Evolutionary conservation across 306 rosid species (phyloP).

Genomic region (Dryas alaskensis): DNA sequence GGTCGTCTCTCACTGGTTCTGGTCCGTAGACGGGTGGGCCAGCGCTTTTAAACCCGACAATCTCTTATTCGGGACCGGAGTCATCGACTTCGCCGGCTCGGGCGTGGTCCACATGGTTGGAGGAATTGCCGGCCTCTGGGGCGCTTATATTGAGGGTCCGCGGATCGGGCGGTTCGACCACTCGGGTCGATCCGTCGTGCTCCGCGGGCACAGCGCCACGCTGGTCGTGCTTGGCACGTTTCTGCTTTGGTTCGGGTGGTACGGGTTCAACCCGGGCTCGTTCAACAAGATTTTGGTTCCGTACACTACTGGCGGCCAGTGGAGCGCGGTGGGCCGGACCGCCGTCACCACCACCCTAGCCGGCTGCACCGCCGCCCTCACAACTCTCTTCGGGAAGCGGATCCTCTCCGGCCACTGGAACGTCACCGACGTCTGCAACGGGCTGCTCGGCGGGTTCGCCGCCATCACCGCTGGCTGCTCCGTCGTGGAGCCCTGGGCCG

Average conservation of each 20-base stretch:
- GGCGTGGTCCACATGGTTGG: slow-evolving; percentile 95
- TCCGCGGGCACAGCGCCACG: slow-evolving; percentile 76
- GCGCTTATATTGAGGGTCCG: slow-evolving; percentile 78
- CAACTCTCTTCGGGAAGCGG: slow-evolving; percentile 78
- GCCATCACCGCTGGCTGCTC: slow-evolving; percentile 85
- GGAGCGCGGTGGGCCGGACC: slow-evolving; percentile 88
- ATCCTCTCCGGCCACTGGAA: slow-evolving; percentile 90
- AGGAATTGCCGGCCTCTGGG: slow-evolving; percentile 88
- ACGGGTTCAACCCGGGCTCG: slow-evolving; percentile 93
- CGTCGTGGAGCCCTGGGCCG: slow-evolving; percentile 95
- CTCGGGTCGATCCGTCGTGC: slow-evolving; percentile 38
- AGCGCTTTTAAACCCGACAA: slow-evolving; percentile 25
- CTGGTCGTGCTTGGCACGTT: slow-evolving; percentile 75
- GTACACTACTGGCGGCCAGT: slow-evolving; percentile 60
- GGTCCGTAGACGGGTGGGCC: slow-evolving; percentile 92
- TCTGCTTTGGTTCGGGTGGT: slow-evolving; percentile 97
- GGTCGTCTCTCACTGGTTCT: slow-evolving; percentile 84
- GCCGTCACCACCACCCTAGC: slow-evolving; percentile 89
- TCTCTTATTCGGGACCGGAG: slow-evolving; percentile 58
- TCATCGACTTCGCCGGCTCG: slow-evolving; percentile 86
- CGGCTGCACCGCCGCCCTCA: slow-evolving; percentile 76
- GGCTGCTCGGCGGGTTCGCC: slow-evolving; percentile 82
- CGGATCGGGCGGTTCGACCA: slow-evolving; percentile 81
- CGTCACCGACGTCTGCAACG: slow-evolving; percentile 86
- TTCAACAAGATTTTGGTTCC: slow-evolving; percentile 47